A percentile compares a stretch with the other conserved stretches of the same genome.
Conservation (phyloP, 2,329 filamentous ascomycete species). For the Blastomyces gilchristii region DNA sequence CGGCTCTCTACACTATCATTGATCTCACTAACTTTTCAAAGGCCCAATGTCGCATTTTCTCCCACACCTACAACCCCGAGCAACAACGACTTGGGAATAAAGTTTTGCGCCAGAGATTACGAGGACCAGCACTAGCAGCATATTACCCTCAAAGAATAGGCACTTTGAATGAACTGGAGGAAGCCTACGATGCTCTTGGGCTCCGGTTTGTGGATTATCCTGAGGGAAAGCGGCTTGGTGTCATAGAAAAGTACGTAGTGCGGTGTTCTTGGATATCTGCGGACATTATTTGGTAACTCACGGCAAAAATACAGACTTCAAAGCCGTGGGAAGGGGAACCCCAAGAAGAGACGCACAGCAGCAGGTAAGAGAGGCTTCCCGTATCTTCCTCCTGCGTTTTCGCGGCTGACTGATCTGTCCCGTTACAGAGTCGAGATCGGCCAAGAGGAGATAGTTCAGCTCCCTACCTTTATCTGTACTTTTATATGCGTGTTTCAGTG, state of each 20-base stretch:
- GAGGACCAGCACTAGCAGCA: slow-evolving; percentile 67
- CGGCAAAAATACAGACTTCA: slow-evolving; percentile 45
- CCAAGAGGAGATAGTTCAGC: slow-evolving; percentile 13
- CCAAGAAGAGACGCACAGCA: slow-evolving; percentile 67
- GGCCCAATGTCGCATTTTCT: slow-evolving; percentile 88
- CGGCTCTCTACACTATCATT: background rate
- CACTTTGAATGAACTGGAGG: slow-evolving; percentile 63
- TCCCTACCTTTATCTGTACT: background rate
- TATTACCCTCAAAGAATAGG: slow-evolving; percentile 78
- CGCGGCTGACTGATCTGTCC: background rate
- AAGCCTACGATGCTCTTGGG: slow-evolving; percentile 53
- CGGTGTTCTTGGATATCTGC: background rate
- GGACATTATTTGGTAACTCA: background rate
- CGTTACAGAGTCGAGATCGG: slow-evolving; percentile 12
- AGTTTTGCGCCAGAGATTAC: slow-evolving; percentile 76
- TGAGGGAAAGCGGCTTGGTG: slow-evolving; percentile 71
- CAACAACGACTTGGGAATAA: slow-evolving; percentile 78
- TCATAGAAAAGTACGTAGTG: slow-evolving; percentile 41
- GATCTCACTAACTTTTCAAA: slow-evolving; percentile 28
- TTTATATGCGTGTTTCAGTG: background rate
- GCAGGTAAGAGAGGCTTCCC: slow-evolving; percentile 20
- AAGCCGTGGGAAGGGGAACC: slow-evolving; percentile 67
- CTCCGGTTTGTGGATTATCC: slow-evolving; percentile 62
- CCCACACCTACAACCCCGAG: slow-evolving; percentile 80
- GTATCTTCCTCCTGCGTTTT: background rate